Evolutionary conservation across 306 rosid genomes (phyloP), one percentile per base, ranked within the genome.

Genomic region (Arachis hypogaea): DNA sequence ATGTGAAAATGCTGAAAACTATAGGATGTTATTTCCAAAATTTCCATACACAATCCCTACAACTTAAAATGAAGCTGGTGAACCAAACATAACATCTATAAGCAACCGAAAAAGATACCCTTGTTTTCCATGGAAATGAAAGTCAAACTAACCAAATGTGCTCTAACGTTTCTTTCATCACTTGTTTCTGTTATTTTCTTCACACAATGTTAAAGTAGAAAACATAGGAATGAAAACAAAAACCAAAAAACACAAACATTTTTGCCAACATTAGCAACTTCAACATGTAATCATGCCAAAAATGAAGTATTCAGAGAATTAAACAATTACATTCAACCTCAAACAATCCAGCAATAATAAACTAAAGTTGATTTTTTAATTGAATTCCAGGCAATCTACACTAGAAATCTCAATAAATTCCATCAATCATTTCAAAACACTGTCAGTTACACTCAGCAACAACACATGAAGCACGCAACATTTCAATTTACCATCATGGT

Each of bases 221-320:
- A 22, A 22, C 28, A 22, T 9, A 62, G 40, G 44, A 4, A 41
- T 43, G 46, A 46, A 7, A 58, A 11, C 5, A 45, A 70, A 30
- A 64, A 56, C 30, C 46, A 12, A 0, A 7, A 49, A 18, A 68
- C 47, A 28, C 33, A 36, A 62, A 11, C 45, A 10, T 11, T 47
- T 30, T 45, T 54, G 33, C 38, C 7, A 72, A 81, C 65, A 12
- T 43, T 69, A 66, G 69, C 50, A 55, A 70, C 63, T 28, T 55
- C 28, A 14, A 40, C 18, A 8, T 12, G 30, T 46, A 59, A 59
- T 22, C 7, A 65, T 59, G 43, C 52, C 47, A 59, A n/a, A 68
- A 10, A 41, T 11, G 65, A 44, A 55, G 30, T 40, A 41, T 49
- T 6, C 1, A 41, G 59, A 61, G 10, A 29, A 62, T 11, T 11